Evolutionary conservation across 768 basidiomycete genomes (phyloP).

Genomic region (Suillus weaverae): DNA sequence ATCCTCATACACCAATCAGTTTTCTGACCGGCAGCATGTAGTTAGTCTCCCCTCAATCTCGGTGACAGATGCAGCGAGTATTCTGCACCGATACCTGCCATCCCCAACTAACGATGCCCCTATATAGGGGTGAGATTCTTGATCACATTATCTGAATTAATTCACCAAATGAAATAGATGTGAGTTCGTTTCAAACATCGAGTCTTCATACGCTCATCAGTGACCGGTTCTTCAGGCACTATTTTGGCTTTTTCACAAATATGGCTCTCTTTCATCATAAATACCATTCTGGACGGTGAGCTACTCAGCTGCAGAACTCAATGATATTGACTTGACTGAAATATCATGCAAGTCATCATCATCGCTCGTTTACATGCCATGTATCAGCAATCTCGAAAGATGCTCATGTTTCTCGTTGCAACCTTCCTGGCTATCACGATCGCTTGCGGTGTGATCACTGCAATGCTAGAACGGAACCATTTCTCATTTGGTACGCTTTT

Average conservation of each 20-base stretch:
- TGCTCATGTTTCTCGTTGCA: background rate
- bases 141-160: background rate
- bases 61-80: background rate
- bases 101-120: background rate
- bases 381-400: background rate
- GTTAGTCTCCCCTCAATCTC: background rate
- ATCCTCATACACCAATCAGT: background rate
- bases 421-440: background rate
- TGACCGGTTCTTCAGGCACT: background rate
- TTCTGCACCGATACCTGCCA: background rate
- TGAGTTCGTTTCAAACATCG: background rate
- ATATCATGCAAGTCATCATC: background rate
- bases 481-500: background rate
- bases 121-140: background rate
- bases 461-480: background rate
- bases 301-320: background rate
- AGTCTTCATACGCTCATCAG: background rate
- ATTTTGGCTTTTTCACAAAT: background rate
- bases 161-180: background rate
- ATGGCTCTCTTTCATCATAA: background rate
- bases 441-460: background rate
- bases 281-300: background rate
- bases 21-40: background rate
- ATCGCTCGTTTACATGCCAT: background rate
- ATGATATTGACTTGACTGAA: background rate